phyloP scores from a whole-genome alignment of 2,329 filamentous ascomycete genomes.

The Fusarium sp. region DNA sequence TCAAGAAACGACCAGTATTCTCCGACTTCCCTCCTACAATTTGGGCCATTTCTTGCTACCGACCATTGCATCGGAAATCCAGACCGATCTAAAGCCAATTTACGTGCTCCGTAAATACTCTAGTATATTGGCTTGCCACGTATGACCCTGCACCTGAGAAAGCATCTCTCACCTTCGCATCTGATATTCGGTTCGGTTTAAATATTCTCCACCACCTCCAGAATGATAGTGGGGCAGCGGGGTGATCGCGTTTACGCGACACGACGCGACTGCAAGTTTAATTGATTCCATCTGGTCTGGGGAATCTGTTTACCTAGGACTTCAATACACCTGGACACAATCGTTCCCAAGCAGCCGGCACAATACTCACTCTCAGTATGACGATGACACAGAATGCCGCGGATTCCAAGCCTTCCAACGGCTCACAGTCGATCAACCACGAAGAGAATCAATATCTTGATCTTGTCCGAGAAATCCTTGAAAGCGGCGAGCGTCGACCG shows the following conservation, averaged over 20 bases:
- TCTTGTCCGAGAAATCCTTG: slow-evolving; percentile 84
- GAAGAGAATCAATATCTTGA: slow-evolving; percentile 96
- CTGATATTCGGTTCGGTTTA: background rate
- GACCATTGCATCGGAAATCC: background rate
- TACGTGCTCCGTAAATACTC: background rate
- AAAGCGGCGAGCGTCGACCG: slow-evolving; percentile 84
- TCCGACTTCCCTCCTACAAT: background rate
- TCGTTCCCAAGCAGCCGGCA: background rate
- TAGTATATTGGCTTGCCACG: background rate
- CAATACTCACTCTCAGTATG: slow-evolving; percentile 16
- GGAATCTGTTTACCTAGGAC: background rate
- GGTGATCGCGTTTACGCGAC: slow-evolving; percentile 14
- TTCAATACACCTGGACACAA: background rate
- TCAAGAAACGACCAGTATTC: background rate
- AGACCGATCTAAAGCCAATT: background rate
- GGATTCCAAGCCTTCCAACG: slow-evolving; percentile 15
- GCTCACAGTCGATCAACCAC: slow-evolving; percentile 54
- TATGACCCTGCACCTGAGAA: background rate
- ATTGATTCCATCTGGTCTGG: slow-evolving; percentile 17
- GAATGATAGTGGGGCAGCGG: background rate
- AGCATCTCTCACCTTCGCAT: background rate
- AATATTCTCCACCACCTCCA: background rate
- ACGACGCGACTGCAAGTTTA: slow-evolving; percentile 21
- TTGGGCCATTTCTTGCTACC: background rate
- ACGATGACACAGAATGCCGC: slow-evolving; percentile 21